phyloP scores from a whole-genome alignment of 805 yeast genomes.

The Ogataea trehalophila region DNA sequence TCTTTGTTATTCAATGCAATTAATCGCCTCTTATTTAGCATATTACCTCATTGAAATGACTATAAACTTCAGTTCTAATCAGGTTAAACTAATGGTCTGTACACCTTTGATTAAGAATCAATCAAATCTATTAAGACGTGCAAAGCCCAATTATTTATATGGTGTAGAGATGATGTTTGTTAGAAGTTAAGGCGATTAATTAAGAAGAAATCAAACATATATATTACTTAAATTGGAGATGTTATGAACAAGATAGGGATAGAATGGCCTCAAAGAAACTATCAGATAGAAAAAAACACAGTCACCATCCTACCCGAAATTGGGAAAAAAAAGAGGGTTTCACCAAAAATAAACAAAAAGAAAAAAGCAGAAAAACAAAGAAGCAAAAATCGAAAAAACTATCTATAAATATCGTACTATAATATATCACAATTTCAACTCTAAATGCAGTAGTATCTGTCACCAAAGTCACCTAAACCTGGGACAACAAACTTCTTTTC shows the following conservation, averaged over 20 bases:
- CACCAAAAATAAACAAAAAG: too few relatives aligned
- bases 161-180: too few relatives aligned
- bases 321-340: not conserved
- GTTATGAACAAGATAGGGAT: not conserved
- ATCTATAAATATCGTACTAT: not conserved
- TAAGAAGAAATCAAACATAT: not conserved
- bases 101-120: too few relatives aligned
- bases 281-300: conserved; percentile 1
- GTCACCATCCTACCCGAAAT: not conserved
- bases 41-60: too few relatives aligned
- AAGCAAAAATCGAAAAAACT: not conserved
- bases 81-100: too few relatives aligned
- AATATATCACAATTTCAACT: not conserved
- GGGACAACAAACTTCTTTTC: conserved; percentile 84
- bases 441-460: conserved; percentile 88
- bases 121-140: too few relatives aligned
- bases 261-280: conserved; percentile 1
- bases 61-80: too few relatives aligned
- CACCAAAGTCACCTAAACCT: conserved; percentile 98
- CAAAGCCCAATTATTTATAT: too few relatives aligned
- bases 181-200: too few relatives aligned
- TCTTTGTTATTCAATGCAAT: too few relatives aligned
- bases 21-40: too few relatives aligned
- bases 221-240: not conserved
- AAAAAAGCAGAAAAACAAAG: conserved; percentile 3